Conservation (phyloP, 495 filamentous ascomycete species). For the Penicillium coffeae region DNA sequence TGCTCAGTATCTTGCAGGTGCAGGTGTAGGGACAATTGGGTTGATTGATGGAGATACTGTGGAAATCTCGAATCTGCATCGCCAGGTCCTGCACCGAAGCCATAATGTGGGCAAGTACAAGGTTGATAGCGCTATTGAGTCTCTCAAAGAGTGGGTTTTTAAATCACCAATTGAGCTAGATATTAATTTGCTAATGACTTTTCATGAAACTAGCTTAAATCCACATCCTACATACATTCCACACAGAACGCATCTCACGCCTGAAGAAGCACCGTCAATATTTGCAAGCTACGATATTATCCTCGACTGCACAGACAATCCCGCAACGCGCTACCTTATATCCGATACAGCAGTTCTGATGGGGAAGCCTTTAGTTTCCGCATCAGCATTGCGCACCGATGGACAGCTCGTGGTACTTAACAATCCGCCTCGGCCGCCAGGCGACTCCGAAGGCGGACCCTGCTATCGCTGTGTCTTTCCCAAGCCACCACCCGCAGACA, state of each 20-base stretch:
- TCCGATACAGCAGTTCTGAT: slow-evolving; percentile 83
- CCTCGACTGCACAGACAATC: slow-evolving; percentile 92
- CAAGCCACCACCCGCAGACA: slow-evolving; percentile 74
- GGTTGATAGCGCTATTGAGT: slow-evolving; percentile 71
- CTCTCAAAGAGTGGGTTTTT: slow-evolving; percentile 54
- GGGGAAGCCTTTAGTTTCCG: slow-evolving; percentile 77
- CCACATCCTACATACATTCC: slow-evolving; percentile 59
- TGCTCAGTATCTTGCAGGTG: slow-evolving; percentile 82
- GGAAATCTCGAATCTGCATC: slow-evolving; percentile 87
- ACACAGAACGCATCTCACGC: slow-evolving; percentile 57
- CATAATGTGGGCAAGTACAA: slow-evolving; percentile 71
- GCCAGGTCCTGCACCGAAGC: slow-evolving; percentile 78
- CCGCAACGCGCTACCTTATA: slow-evolving; percentile 85
- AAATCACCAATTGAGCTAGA: background rate
- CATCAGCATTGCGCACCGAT: slow-evolving; percentile 79
- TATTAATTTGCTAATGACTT: background rate
- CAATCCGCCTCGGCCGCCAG: slow-evolving; percentile 44
- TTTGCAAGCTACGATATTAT: slow-evolving; percentile 73
- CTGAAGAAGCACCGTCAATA: slow-evolving; percentile 59
- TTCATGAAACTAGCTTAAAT: slow-evolving; percentile 52
- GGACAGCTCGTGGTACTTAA: slow-evolving; percentile 85
- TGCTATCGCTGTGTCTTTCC: slow-evolving; percentile 96
- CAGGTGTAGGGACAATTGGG: slow-evolving; percentile 79
- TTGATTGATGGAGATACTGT: slow-evolving; percentile 85
- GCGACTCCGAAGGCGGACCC: slow-evolving; percentile 56